A percentile compares a stretch with the other conserved stretches of the same genome.
These are phyloP conservation scores for Floccularia luteovirens DNA, from an alignment of 768 basidiomycete species.

Conservation along the genomic window DNA sequence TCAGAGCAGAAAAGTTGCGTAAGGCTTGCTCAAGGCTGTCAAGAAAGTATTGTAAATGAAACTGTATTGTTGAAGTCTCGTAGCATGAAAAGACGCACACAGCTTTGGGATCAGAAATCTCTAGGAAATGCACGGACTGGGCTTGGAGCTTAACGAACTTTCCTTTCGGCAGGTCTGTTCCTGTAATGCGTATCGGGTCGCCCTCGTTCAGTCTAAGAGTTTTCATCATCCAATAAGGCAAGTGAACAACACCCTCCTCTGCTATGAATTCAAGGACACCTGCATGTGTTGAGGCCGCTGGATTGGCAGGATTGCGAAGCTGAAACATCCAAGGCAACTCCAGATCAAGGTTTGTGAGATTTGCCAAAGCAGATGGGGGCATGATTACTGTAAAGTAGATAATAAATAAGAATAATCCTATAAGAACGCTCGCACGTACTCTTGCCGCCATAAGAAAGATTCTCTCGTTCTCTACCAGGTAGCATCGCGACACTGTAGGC, in stretches of 20 bases:
- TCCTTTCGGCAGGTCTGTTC: slow-evolving; percentile 83
- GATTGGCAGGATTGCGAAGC: slow-evolving; percentile 83
- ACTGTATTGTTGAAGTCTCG: background rate
- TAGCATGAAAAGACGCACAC: slow-evolving; percentile 54
- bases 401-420: slow-evolving; percentile 5
- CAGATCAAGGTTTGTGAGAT: slow-evolving; percentile 80
- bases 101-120: slow-evolving; percentile 96
- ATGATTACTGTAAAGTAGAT: slow-evolving; percentile 67
- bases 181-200: slow-evolving; percentile 89
- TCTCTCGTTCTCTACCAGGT: slow-evolving; percentile 77
- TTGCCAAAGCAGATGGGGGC: slow-evolving; percentile 92
- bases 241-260: slow-evolving; percentile 89
- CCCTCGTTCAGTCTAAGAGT: slow-evolving; percentile 90
- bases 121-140: slow-evolving; percentile 90
- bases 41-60: slow-evolving; percentile 4
- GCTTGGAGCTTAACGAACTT: slow-evolving; percentile 97
- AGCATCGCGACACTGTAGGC: slow-evolving; percentile 96
- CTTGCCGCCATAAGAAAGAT: slow-evolving; percentile 96
- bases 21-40: slow-evolving; percentile 88
- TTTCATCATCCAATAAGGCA: slow-evolving; percentile 99
- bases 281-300: slow-evolving; percentile 83
- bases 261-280: slow-evolving; percentile 99
- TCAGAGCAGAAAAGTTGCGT: slow-evolving; percentile 86
- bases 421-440: slow-evolving; percentile 37
- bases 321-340: slow-evolving; percentile 96